Percentiles rank a stretch among this genome's conserved stretches.
Evolutionary conservation across 2,329 filamentous ascomycete genomes (phyloP).

Genomic region (Diaporthe sp.): DNA sequence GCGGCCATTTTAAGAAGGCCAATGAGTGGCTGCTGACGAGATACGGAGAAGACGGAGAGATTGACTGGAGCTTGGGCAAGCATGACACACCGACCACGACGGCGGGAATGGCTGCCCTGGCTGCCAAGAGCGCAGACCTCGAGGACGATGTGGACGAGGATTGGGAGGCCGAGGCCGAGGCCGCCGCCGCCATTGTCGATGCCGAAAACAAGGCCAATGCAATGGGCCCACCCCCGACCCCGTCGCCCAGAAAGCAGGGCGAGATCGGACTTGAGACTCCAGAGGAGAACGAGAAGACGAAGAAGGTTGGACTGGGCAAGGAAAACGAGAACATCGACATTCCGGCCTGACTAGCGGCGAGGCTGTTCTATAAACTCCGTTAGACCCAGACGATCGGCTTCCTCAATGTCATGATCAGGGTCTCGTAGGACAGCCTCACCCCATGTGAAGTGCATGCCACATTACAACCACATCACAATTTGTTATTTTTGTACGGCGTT

Average conservation of each 20-base stretch:
- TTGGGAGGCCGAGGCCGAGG: conserved; percentile 39
- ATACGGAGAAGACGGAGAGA: conserved; percentile 84
- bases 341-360: conserved; percentile 42
- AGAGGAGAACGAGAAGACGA: conserved; percentile 29
- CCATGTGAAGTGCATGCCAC: conserved; percentile 18
- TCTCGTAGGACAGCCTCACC: conserved; percentile 39
- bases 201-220: conserved; percentile 38
- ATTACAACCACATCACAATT: conserved; percentile 4
- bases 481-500: conserved; percentile 29
- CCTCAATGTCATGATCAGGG: conserved; percentile 33
- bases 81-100: conserved; percentile 47
- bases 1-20: conserved; percentile 83
- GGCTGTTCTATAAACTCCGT: conserved; percentile 39
- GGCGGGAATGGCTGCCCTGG: conserved; percentile 37
- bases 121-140: conserved; percentile 42
- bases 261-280: conserved; percentile 24
- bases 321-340: conserved; percentile 39
- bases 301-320: conserved; percentile 30
- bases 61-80: conserved; percentile 82
- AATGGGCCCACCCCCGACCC: conserved; percentile 42
- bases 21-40: conserved; percentile 86
- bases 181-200: conserved; percentile 36
- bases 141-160: conserved; percentile 38
- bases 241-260: conserved; percentile 38
- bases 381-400: conserved; percentile 30